These are phyloP conservation scores for Candida mesenterica DNA, from an alignment of 1,139 yeast genomes.

Conservation along the genomic window DNA sequence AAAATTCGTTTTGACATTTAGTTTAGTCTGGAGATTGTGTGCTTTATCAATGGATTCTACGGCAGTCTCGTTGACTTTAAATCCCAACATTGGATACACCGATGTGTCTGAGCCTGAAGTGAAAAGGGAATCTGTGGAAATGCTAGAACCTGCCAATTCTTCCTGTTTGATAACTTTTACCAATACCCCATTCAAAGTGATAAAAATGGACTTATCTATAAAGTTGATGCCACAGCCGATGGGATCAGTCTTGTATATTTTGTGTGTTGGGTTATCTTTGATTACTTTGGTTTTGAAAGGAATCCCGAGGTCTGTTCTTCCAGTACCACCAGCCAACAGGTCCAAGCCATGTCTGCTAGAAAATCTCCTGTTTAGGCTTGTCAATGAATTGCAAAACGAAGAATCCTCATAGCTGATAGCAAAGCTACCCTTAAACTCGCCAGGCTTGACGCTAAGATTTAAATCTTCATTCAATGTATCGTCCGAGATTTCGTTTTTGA, in stretches of 20 bases:
- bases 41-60: constrained; percentile 9
- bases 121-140: constrained; percentile 30
- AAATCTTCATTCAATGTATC: constrained; percentile 17
- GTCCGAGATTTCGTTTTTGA: constrained; percentile 27
- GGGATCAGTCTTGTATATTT: constrained; percentile 46
- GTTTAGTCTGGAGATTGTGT: constrained; percentile 11
- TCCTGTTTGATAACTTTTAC: constrained; percentile 32
- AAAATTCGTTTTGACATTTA: constrained; percentile 59
- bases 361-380: constrained; percentile 39
- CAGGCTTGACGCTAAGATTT: constrained; percentile 30
- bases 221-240: constrained; percentile 87
- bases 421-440: constrained; percentile 41
- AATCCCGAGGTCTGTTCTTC: constrained; percentile 38
- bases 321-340: constrained; percentile 25
- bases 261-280: constrained; percentile 14
- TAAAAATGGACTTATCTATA: constrained; percentile 60
- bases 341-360: constrained; percentile 30
- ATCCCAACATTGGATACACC: constrained; percentile 43
- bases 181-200: constrained; percentile 77
- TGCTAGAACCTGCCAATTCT: constrained; percentile 25
- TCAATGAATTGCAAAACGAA: constrained; percentile 39
- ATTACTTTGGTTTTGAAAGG: constrained; percentile 29
- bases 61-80: constrained; percentile 29
- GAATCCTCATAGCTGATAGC: constrained; percentile 45
- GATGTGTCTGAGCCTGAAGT: constrained; percentile 17